These are phyloP conservation scores for Boletus pseudo-olivaceus DNA, from an alignment of 768 basidiomycete species.

Conservation along the genomic window DNA sequence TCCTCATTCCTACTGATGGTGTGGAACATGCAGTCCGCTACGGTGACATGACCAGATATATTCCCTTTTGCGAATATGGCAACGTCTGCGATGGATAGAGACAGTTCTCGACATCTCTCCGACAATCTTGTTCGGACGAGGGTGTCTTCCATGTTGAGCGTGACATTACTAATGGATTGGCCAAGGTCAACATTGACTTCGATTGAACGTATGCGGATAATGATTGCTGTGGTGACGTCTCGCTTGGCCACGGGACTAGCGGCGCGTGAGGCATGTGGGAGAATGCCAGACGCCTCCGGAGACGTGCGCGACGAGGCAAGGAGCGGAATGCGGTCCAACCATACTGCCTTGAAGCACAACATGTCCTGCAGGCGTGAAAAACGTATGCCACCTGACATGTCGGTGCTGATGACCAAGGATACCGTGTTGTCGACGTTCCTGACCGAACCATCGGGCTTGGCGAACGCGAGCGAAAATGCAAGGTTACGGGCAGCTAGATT, in stretches of 20 bases:
- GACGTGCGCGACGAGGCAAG: slow-evolving; percentile 44
- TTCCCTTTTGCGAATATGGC: slow-evolving; percentile 61
- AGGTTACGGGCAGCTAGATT: slow-evolving; percentile 80
- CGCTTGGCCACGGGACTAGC: slow-evolving; percentile 27
- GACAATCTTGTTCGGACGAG: slow-evolving; percentile 66
- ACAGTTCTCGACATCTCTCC: slow-evolving; percentile 57
- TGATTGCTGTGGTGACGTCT: slow-evolving; percentile 56
- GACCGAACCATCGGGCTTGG: slow-evolving; percentile 42
- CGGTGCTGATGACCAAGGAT: slow-evolving; percentile 80
- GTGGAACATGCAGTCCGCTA: slow-evolving; percentile 72
- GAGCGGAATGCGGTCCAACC: slow-evolving; percentile 83
- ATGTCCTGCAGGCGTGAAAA: slow-evolving; percentile 90
- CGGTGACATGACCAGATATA: slow-evolving; percentile 61
- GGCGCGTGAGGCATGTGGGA: slow-evolving; percentile 13
- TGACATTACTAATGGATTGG: slow-evolving; percentile 74
- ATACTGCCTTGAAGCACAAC: slow-evolving; percentile 92
- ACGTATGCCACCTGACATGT: slow-evolving; percentile 72
- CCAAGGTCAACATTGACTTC: slow-evolving; percentile 79
- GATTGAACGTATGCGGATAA: slow-evolving; percentile 71
- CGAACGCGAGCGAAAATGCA: slow-evolving; percentile 68
- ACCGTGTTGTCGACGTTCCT: slow-evolving; percentile 48
- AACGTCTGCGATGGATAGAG: slow-evolving; percentile 58
- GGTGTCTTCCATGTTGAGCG: slow-evolving; percentile 60
- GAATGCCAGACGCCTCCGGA: slow-evolving; percentile 19
- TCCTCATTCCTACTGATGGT: slow-evolving; percentile 59